Conservation (phyloP, 352 stramenopile species). For the Globisporangium polare region DNA sequence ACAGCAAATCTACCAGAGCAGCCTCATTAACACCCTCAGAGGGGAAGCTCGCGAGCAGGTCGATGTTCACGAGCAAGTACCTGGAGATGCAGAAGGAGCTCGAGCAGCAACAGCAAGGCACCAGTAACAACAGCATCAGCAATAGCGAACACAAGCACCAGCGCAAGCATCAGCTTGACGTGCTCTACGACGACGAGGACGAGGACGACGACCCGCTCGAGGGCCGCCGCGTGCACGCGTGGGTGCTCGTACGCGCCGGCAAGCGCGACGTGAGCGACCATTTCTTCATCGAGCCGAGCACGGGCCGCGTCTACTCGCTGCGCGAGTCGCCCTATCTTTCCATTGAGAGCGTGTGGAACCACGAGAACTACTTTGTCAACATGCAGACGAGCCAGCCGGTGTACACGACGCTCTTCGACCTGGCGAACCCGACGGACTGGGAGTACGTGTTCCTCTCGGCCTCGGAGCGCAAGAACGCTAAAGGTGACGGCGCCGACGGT, state of each 20-base stretch:
- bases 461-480: slow-evolving; percentile 53
- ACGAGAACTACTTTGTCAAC: slow-evolving; percentile 96
- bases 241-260: slow-evolving; percentile 90
- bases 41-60: slow-evolving; percentile 48
- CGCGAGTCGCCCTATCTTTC: slow-evolving; percentile 76
- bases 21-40: slow-evolving; percentile 8
- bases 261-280: slow-evolving; percentile 85
- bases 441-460: slow-evolving; percentile 89
- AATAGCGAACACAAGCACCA: slow-evolving; percentile 20
- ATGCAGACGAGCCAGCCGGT: slow-evolving; percentile 81
- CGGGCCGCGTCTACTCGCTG: slow-evolving; percentile 80
- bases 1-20: slow-evolving; percentile 19
- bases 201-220: slow-evolving; percentile 72
- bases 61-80: slow-evolving; percentile 70
- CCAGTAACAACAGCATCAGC: not conserved
- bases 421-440: slow-evolving; percentile 85
- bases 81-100: slow-evolving; percentile 43
- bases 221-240: slow-evolving; percentile 82
- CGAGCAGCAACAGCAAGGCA: slow-evolving; percentile 34
- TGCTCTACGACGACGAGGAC: slow-evolving; percentile 53
- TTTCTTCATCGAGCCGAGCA: slow-evolving; percentile 93
- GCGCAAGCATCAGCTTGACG: slow-evolving; percentile 33
- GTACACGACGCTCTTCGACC: slow-evolving; percentile 71
- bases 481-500: slow-evolving; percentile 36
- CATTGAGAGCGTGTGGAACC: slow-evolving; percentile 91